Conservation (phyloP, 176 grass and related monocot species). For the Tillandsia leiboldiana region DNA sequence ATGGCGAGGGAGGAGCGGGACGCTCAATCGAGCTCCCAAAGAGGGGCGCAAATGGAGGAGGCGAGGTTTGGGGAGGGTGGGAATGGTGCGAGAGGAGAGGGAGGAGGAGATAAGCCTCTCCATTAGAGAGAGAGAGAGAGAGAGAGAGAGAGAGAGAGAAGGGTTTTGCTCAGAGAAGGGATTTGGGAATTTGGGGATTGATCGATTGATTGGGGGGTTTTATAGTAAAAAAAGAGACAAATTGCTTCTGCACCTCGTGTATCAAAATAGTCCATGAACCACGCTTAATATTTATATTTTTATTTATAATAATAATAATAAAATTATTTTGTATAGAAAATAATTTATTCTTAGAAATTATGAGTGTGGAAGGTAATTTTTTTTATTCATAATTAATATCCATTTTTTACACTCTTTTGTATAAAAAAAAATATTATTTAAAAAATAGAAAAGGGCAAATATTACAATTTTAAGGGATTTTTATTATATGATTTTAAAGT, state of each 20-base stretch:
- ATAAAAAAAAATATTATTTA: no score
- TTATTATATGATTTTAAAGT: no score
- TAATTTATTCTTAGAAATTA: no score
- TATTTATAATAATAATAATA: background rate
- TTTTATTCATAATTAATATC: no score
- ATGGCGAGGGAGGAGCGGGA: background rate
- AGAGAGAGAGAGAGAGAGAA: constrained; percentile 2
- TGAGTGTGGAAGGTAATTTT: no score
- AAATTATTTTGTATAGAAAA: no score
- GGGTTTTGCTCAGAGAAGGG: background rate
- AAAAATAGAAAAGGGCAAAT: no score
- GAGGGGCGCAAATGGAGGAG: background rate
- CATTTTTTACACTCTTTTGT: no score
- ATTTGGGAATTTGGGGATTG: background rate
- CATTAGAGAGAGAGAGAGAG: constrained; percentile 22
- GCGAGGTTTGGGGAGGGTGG: constrained; percentile 15
- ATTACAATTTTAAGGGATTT: no score
- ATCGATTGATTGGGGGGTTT: background rate
- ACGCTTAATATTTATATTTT: background rate
- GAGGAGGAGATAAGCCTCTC: constrained; percentile 82
- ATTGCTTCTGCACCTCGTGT: constrained; percentile 2
- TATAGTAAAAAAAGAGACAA: background rate
- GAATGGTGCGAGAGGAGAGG: constrained; percentile 20
- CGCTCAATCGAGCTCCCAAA: background rate
- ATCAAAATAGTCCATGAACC: background rate